Percentiles rank a stretch among this genome's conserved stretches.
Evolutionary conservation across 2,329 filamentous ascomycete genomes (phyloP).

Genomic region (Aspergillus fumigatus): DNA sequence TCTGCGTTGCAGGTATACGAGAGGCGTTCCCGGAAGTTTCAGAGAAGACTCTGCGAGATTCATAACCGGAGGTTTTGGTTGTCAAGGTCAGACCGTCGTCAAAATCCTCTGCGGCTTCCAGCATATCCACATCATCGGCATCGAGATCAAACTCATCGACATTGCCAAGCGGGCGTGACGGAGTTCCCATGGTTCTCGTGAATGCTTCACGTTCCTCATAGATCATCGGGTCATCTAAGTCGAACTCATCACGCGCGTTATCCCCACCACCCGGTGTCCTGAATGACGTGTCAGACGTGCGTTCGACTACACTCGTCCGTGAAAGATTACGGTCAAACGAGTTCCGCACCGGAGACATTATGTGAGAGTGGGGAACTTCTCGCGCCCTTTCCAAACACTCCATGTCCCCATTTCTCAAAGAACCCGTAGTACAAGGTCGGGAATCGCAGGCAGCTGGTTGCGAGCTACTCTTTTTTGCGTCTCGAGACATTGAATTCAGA

Average conservation of each 20-base stretch:
- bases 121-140: conserved; percentile 43
- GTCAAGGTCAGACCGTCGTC: conserved; percentile 23
- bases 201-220: conserved; percentile 26
- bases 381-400: not conserved
- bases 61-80: conserved; percentile 8
- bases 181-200: conserved; percentile 41
- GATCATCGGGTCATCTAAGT: conserved; percentile 19
- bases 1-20: conserved; percentile 27
- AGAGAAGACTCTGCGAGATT: conserved; percentile 34
- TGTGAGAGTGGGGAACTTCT: not conserved
- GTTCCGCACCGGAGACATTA: conserved; percentile 1
- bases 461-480: not conserved
- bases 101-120: conserved; percentile 39
- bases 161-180: conserved; percentile 17
- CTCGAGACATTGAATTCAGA: not conserved
- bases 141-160: conserved; percentile 41
- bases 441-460: not conserved
- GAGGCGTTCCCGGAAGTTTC: conserved; percentile 39
- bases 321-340: not conserved
- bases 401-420: not conserved
- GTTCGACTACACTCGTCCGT: not conserved
- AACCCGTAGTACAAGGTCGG: not conserved
- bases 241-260: conserved; percentile 4
- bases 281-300: not conserved
- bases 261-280: conserved; percentile 3